A percentile compares a stretch with the other conserved stretches of the same genome.
Evolutionary conservation across 768 basidiomycete species (phyloP).

Genomic region (Termitomyces sp.): DNA sequence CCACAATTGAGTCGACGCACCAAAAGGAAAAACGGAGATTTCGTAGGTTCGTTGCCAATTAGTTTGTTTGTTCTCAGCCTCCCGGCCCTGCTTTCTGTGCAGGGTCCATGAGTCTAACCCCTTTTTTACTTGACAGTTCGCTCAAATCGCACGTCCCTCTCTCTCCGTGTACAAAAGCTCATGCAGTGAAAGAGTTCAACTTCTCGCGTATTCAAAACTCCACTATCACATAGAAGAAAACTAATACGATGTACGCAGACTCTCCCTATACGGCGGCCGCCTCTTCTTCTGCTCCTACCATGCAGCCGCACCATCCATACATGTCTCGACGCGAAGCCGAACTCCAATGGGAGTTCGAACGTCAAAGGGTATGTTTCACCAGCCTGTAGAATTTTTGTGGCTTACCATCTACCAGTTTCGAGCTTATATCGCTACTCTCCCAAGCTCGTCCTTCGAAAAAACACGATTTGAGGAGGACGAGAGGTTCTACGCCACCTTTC

Average conservation of each 20-base stretch:
- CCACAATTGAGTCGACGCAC: background rate
- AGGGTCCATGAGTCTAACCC: conserved; percentile 12
- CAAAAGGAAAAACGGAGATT: background rate
- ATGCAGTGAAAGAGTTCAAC: too few relatives aligned
- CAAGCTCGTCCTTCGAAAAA: conserved; percentile 5
- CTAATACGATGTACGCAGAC: background rate
- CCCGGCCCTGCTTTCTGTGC: too few relatives aligned
- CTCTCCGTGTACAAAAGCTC: too few relatives aligned
- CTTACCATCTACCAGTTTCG: background rate
- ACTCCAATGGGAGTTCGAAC: conserved; percentile 5
- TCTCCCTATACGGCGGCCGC: background rate
- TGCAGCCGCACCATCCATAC: background rate
- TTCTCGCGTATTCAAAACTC: too few relatives aligned
- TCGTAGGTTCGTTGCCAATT: background rate
- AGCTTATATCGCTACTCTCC: background rate
- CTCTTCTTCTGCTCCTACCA: background rate
- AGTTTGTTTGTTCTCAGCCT: background rate
- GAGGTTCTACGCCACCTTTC: conserved; percentile 14
- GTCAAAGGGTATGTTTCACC: background rate
- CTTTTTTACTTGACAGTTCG: conserved; percentile 1
- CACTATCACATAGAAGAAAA: background rate
- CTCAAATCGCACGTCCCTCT: too few relatives aligned
- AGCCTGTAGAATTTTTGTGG: background rate
- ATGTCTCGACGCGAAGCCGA: conserved; percentile 1
- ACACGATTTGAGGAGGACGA: conserved; percentile 13